Evolutionary conservation across 257 asterid genomes (phyloP), one percentile per base, ranked within the genome.

Genomic region (Misopates orontium): DNA sequence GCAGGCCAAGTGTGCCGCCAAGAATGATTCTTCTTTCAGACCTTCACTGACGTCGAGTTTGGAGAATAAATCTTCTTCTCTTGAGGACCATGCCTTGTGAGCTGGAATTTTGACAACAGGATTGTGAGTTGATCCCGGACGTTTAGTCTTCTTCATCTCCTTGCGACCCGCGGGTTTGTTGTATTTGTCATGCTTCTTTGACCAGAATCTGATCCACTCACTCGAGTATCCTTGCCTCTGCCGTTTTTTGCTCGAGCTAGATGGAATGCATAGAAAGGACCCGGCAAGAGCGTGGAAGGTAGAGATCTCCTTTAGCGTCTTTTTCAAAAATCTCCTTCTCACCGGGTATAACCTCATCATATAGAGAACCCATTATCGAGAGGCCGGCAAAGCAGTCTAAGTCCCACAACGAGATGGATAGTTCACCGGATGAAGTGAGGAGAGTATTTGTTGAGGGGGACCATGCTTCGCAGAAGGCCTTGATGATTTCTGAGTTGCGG

Each of bases 391-490:
- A 15, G 15, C n/a, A 21, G 4, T 19, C 16, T 1, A 53, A 12
- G 16, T 53, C 58, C 32, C 58, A 53, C 7, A 53, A 14, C 1
- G 58, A 18, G 3, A 53, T 18, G 0, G 20, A 53, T 10, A 53
- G 24, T 14, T 52, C 57, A 8, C 58, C 58, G 22, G 10, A 10
- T 9, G 58, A 52, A 1, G 25, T 52, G 15, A 17, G 32, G 4
- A 52, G 11, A 0, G 58, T 52, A 1, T 52, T 52, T 18, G 58
- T 52, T 18, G 4, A 9, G 0, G 31, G 58, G 5, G 17, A 22
- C 60, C 40, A 54, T 20, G 60, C 60, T 10, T 54, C 60, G 40
- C 60, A 54, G 5, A 54, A 54, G 6, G 60, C 14, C 11, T 54
- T 54, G 17, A 54, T 20, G 25, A 11, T 54, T n/a, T 54, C 32